These are phyloP conservation scores for Neurospora pannonica DNA, from an alignment of 495 filamentous ascomycete genomes.

Conservation along the genomic window DNA sequence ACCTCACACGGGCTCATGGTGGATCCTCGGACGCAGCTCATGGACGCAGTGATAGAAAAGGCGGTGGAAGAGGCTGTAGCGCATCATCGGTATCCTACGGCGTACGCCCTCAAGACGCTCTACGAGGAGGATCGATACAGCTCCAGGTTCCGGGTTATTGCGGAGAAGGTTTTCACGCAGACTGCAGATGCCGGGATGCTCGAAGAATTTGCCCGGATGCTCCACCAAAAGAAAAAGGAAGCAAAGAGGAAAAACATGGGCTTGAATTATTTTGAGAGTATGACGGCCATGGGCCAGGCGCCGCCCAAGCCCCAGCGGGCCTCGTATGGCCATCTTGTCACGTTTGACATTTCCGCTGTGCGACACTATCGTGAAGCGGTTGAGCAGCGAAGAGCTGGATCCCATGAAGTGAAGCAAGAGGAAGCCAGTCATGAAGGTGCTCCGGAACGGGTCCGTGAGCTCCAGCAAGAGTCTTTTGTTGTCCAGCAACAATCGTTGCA, in stretches of 20 bases:
- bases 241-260: conserved; percentile 38
- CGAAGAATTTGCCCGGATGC: conserved; percentile 31
- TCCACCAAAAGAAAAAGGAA: conserved; percentile 38
- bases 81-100: conserved; percentile 42
- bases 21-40: conserved; percentile 11
- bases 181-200: conserved; percentile 34
- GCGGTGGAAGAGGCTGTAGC: conserved; percentile 41
- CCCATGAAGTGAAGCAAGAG: conserved; percentile 11
- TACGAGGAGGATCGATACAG: conserved; percentile 39
- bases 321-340: conserved; percentile 32
- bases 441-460: conserved; percentile 2
- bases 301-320: conserved; percentile 31
- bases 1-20: conserved; percentile 7
- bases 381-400: neutral
- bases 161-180: conserved; percentile 38
- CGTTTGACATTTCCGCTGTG: conserved; percentile 23
- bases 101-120: conserved; percentile 43
- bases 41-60: conserved; percentile 21
- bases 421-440: conserved; percentile 21
- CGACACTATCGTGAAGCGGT: neutral
- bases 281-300: conserved; percentile 18
- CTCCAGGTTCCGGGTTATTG: conserved; percentile 33
- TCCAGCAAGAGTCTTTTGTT: neutral
- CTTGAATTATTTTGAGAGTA: conserved; percentile 38
- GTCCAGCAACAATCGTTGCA: neutral